Base-by-base conservation (phyloP, 305 asterid genomes). In the Fraxinus latifolia region DNA sequence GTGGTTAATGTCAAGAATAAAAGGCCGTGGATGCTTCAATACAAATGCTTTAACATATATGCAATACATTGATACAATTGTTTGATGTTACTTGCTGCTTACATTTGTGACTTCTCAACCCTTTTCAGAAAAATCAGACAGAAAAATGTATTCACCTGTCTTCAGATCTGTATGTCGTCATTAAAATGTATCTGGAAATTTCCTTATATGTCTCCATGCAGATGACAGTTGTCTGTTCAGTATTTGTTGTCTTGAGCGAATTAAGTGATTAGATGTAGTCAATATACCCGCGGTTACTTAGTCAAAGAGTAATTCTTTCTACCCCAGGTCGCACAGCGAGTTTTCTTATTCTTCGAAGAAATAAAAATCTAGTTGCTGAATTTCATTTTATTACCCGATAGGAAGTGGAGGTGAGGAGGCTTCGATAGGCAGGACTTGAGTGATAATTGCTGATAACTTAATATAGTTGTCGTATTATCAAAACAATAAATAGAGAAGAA, bases 41-140 rank as follows among this genome's bases (percentile, higher is more conserved):
- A 21, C 71, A 60, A 8, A 3, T 60, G 32, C 32, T 60, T 60
- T 60, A 60, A 21, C 71, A 21, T 11, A 21, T 21, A 21, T 21
- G 32, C 71, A 60, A 60, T 27, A 60, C 71, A 8, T 60, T 60
- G 71, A 60, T 60, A 60, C 71, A 60, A 60, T 21, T 60, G 71
- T 60, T 60, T 60, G 70, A 60, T 60, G 70, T 60, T 60, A 60
- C 70, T 60, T 60, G 70, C 70, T 60, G 31, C 70, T 60, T 60
- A 60, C 32, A 60, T 60, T 50, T 50, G 23, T 14, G 21, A 15
- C 32, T 23, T 60, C 14, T 58, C 68, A 19, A 58, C 68, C 32
- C 32, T 60, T 8, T 60, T 21, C 32, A 8, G 71, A 9, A 60
- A 60, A 60, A 60, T 60, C 71, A 60, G 71, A 60, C 71, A 60